Evolutionary conservation across 139 green algal species (phyloP), one percentile per base, ranked within the genome.

Genomic region (Chlamydomonas sp.): DNA sequence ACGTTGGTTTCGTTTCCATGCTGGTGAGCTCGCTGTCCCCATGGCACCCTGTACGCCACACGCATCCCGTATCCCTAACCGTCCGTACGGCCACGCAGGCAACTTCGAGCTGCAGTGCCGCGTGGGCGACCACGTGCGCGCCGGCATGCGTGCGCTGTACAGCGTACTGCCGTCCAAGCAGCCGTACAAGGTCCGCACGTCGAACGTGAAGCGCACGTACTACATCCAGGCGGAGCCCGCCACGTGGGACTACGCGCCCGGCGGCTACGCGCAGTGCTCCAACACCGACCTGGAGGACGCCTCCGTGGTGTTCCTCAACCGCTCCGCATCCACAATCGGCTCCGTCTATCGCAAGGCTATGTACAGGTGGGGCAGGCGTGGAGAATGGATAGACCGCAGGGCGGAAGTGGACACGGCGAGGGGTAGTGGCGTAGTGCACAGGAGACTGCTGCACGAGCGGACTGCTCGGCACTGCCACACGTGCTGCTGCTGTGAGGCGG

Each of bases 71-170:
- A 18, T n/a, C 20, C n/a, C 1, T n/a, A 5, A 4, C 69, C 3
- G 3, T 20, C 69, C 17, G 4, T 20, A 10, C 20, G 18, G 3
- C 69, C 17, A 4, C 6, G 69, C 78, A 83, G 78, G 78, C 63
- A 68, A 57, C 20, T 83, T 31, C 63, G 78, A 83, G 77, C 79
- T 96, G 49, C 92, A 96, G 87, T 96, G 94, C 87, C 92, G 93
- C 79, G 89, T 96, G 15, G 90, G 90, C n/a, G 91, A 95, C 91
- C 94, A 96, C 89, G 91, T 95, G 78, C 74, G 16, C 6, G 92
- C 89, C 0, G 93, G 93, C 87, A 96, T 96, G 93, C 81, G 89
- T 17, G 85, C 89, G 5, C 58, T 77, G 71, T 90, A 87, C 75
- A 59, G 8, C n/a, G 78, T 83, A 9, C 5, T 16, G 63, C 78